Evolutionary conservation across 2,329 filamentous ascomycete genomes (phyloP), one percentile per base, ranked within the genome.

Genomic region (Leptographium flavum): DNA sequence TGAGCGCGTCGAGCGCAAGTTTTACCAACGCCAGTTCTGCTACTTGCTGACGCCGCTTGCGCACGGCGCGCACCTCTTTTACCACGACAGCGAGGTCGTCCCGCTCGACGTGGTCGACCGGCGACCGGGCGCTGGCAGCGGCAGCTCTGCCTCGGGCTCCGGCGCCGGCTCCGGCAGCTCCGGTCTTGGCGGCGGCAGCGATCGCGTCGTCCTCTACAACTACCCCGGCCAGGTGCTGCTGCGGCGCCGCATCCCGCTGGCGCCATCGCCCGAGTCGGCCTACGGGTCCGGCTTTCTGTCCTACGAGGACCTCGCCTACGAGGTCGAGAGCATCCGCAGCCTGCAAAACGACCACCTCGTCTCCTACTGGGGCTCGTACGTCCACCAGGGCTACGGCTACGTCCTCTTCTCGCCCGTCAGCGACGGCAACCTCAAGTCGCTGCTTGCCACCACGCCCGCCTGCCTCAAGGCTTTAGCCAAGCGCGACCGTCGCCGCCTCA

Each of bases 301-400:
- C 25, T 56, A 59, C 14, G 67, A 70, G 28, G 72, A 76, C 10
- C 83, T 85, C 55, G 60, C 77, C 27, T 67, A 71, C 47, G 76
- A 81, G 50, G 61, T 85, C 36, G 70, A 74, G 47, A 67, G 66
- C 45, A 71, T 81, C 50, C 73, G 66, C 52, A 64, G 67, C 44
- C 57, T 83, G 15, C 68, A 76, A 47, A 81, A 85, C 56, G 71
- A 77, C 37, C 83, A 87, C 56, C 68, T 87, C 47, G 73, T 77
- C n/a, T 77, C 75, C 11, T 73, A 82, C 36, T 85, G 76, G 71
- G 76, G 74, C 3, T 83, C 83, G 0, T 87, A 87, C 57, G 76
- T 72, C 2, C 69, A 79, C 45, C 74, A 76, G 51, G 76, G 71
- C 6, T 65, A 61, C 48, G 81, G 76, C 8, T 87, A 81, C 55